phyloP scores from a whole-genome alignment of 495 filamentous ascomycete genomes.

The Beverwykella pulmonaria region DNA sequence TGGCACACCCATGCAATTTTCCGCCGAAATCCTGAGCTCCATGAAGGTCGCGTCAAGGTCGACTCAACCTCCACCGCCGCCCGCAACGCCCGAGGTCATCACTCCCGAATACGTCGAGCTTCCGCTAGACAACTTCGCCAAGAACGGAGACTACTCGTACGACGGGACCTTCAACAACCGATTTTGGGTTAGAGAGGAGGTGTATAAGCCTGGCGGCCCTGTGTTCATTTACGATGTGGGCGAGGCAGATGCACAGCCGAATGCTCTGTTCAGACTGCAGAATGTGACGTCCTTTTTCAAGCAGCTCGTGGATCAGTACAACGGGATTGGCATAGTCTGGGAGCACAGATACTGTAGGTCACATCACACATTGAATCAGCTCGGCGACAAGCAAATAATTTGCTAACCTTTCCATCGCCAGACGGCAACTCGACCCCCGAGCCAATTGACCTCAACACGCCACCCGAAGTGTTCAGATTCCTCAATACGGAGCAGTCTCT shows the following conservation, averaged over 20 bases:
- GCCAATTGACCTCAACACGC: constrained; percentile 50
- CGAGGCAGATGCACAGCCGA: constrained; percentile 47
- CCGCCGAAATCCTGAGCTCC: neutral
- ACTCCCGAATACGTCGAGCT: constrained; percentile 33
- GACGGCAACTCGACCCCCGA: constrained; percentile 57
- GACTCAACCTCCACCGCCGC: neutral
- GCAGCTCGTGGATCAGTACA: constrained; percentile 51
- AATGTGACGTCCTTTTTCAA: constrained; percentile 51
- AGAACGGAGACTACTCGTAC: constrained; percentile 16
- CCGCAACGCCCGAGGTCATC: constrained; percentile 7
- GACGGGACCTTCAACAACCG: constrained; percentile 56
- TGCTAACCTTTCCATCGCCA: neutral
- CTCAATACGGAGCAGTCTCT: constrained; percentile 57
- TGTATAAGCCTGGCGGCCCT: constrained; percentile 56
- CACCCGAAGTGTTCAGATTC: constrained; percentile 54
- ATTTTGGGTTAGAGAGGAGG: constrained; percentile 57
- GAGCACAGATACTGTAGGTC: constrained; percentile 55
- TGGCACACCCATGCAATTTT: constrained; percentile 30
- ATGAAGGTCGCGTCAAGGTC: neutral
- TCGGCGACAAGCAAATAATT: too few species aligned
- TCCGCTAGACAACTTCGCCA: constrained; percentile 35
- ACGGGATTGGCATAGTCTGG: constrained; percentile 60
- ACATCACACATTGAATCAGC: neutral
- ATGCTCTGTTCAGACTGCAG: constrained; percentile 43
- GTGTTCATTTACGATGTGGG: constrained; percentile 59